Conservation (phyloP, 2,329 filamentous ascomycete genomes). For the Leptoxyphium fumago region DNA sequence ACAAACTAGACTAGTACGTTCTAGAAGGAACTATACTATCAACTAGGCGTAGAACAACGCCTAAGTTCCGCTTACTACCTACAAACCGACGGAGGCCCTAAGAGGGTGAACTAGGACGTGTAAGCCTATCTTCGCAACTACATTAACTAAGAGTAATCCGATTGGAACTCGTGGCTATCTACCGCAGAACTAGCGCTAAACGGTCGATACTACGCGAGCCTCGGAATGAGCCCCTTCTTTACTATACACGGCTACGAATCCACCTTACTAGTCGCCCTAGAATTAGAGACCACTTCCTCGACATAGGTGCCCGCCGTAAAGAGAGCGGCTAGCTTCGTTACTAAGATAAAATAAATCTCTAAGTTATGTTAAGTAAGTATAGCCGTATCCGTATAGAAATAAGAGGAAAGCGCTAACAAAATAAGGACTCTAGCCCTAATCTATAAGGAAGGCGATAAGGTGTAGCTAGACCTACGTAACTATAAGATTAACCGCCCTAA, state of each 20-base stretch:
- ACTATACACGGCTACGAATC: neutral
- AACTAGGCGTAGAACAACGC: neutral
- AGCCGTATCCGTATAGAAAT: neutral
- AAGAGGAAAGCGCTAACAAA: neutral
- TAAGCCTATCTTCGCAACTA: neutral
- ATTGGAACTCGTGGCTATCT: neutral
- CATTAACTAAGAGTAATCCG: slow-evolving; percentile 1
- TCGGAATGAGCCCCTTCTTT: neutral
- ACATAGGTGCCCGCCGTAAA: neutral
- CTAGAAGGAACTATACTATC: neutral
- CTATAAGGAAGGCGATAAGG: neutral
- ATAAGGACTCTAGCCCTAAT: neutral
- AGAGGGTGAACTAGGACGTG: neutral
- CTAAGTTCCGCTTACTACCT: neutral
- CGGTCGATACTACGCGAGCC: neutral
- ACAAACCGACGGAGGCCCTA: neutral
- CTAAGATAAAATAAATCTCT: neutral
- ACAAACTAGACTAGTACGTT: neutral
- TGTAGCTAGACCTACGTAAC: slow-evolving; percentile 1
- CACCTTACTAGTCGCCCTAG: neutral
- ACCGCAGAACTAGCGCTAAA: neutral
- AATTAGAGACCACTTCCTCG: neutral
- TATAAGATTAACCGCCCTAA: neutral
- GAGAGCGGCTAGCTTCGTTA: neutral
- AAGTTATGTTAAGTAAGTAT: neutral